Conservation (phyloP, 495 filamentous ascomycete genomes). For the Copromyces sp. region DNA sequence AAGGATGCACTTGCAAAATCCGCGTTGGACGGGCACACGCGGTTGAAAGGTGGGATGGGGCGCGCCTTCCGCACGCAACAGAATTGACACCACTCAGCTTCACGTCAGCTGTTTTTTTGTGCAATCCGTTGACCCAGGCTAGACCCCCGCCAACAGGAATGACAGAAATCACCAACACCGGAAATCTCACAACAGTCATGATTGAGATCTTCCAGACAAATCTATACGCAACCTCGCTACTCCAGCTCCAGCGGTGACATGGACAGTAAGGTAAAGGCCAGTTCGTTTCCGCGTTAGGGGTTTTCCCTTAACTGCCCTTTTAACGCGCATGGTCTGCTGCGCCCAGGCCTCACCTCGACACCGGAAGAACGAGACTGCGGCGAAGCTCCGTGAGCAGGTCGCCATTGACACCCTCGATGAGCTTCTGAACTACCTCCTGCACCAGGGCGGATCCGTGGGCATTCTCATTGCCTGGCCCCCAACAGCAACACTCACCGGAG, state of each 20-base stretch:
- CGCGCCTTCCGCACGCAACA: background rate
- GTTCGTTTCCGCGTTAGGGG: too few relatives aligned
- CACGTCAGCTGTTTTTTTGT: background rate
- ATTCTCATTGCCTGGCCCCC: slow-evolving; percentile 75
- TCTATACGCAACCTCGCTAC: background rate
- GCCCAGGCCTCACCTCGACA: slow-evolving; percentile 19
- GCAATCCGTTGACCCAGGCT: background rate
- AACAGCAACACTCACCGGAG: slow-evolving; percentile 85
- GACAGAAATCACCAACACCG: background rate
- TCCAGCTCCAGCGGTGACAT: background rate
- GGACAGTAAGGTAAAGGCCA: too few relatives aligned
- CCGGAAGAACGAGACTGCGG: slow-evolving; percentile 71
- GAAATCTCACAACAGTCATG: background rate
- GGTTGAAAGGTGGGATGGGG: background rate
- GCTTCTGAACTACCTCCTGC: slow-evolving; percentile 72
- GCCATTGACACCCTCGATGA: slow-evolving; percentile 91
- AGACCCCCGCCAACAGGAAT: background rate
- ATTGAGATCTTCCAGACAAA: background rate
- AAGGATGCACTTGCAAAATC: background rate
- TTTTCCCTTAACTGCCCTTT: too few relatives aligned
- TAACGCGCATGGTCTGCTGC: too few relatives aligned
- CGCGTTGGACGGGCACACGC: background rate
- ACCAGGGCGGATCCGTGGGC: slow-evolving; percentile 79
- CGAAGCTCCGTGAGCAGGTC: slow-evolving; percentile 77
- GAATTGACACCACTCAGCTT: background rate